Evolutionary conservation across 1,284 basidiomycete species (phyloP), one percentile per base, ranked within the genome.

Genomic region (Heliocybe sulcata): DNA sequence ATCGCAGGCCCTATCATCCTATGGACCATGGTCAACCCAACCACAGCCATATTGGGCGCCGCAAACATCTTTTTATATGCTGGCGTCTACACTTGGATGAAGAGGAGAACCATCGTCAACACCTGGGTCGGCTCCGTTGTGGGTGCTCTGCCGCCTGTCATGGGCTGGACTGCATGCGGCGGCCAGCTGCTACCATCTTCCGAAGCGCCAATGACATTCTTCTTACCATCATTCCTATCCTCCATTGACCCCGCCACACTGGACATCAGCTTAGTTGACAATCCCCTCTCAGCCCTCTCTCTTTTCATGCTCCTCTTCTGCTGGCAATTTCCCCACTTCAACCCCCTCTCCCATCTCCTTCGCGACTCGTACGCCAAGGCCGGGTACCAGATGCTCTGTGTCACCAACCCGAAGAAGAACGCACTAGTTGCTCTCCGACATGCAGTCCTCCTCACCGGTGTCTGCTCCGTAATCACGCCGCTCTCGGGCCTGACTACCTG

Each of bases 271-370:
- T 64, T 78, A 54, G 73, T 85, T 54, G 81, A 90, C 64, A 93
- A 91, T 65, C 85, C 91, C 1, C 80, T 95, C 42, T 83, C 87
- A 0, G 83, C 90, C 0, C 70, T 89, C 54, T 82, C 86, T 1
- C 74, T 98, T 2, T 92, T 90, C 70, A 75, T 84, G 66, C 71
- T 98, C 52, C 81, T 98, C 12, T 99, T 88, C 72, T 90, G 90
- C 56, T 99, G 97, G 97, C 97, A 99, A 67, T 99, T 99, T 70
- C 96, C 97, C 19, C 97, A 99, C 70, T 99, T 99, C 75, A 98
- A 97, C 72, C 75, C 93, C 1, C 78, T 99, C n/a, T 86, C 94
- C 2, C 83, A 98, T 70, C 77, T 94, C 51, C 82, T 97, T 12
- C 83, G 94, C 25, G 84, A 82, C 16, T 90, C 90, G 31, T 99